Conservation (phyloP, 2,329 filamentous ascomycete genomes). For the Phoma sp. region DNA sequence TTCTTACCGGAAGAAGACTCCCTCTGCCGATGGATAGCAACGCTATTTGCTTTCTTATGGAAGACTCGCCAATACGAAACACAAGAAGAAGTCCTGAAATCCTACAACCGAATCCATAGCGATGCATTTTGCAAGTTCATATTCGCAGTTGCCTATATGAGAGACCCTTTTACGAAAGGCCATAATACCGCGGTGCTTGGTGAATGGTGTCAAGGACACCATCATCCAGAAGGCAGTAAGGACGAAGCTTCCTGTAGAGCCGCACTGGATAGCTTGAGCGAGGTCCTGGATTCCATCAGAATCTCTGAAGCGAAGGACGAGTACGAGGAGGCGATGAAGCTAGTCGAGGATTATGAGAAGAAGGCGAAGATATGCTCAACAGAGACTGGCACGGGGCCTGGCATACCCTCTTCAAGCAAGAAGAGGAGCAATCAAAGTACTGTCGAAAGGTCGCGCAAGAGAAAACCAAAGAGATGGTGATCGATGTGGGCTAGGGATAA, state of each 20-base stretch:
- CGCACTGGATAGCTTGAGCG: background rate
- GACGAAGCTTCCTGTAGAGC: slow-evolving; percentile 8
- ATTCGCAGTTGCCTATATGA: slow-evolving; percentile 10
- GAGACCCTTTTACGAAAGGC: slow-evolving; percentile 15
- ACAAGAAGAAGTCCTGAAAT: slow-evolving; percentile 9
- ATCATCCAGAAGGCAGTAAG: slow-evolving; percentile 7
- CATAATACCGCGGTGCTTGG: slow-evolving; percentile 12
- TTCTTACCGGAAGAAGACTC: slow-evolving; percentile 12
- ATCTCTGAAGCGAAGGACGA: background rate
- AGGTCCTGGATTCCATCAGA: background rate
- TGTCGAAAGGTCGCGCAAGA: background rate
- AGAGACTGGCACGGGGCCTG: background rate
- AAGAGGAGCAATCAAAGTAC: background rate
- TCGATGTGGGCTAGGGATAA: no score
- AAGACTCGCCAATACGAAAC: slow-evolving; percentile 3
- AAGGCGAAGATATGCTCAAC: background rate
- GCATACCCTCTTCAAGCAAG: no score
- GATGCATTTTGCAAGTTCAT: slow-evolving; percentile 19
- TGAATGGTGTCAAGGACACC: slow-evolving; percentile 21
- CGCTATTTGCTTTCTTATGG: slow-evolving; percentile 23
- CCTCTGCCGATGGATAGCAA: slow-evolving; percentile 27
- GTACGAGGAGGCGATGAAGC: background rate
- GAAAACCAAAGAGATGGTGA: no score
- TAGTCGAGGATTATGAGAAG: background rate
- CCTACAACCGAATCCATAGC: background rate